Percentiles rank a stretch among this genome's conserved stretches.
Evolutionary conservation across 306 rosid species (phyloP).

Genomic region (Gastrolobium villosum): DNA sequence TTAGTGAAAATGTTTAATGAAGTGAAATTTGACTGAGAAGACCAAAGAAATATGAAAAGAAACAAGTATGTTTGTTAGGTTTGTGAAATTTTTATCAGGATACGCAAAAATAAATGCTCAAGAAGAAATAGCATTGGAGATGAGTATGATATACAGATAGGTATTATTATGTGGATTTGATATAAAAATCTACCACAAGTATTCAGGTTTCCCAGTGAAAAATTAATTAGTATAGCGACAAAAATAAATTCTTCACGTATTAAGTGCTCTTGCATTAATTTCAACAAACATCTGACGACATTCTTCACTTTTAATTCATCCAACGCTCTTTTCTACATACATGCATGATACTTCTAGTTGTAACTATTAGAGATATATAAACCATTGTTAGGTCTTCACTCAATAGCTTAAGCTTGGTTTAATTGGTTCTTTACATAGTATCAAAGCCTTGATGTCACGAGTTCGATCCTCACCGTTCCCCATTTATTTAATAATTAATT

Average conservation of each 20-base stretch:
- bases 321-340: constrained; percentile 35
- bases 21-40: constrained; percentile 26
- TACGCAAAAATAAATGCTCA: neutral
- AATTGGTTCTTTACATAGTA: too few relatives aligned
- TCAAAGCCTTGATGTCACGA: too few relatives aligned
- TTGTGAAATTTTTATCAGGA: neutral
- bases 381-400: too few relatives aligned
- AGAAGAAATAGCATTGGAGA: constrained; percentile 35
- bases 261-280: constrained; percentile 38
- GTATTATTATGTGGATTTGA: constrained; percentile 9
- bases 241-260: constrained; percentile 1
- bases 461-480: too few relatives aligned
- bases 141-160: neutral
- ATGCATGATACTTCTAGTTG: constrained; percentile 23
- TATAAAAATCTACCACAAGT: constrained; percentile 25
- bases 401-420: too few relatives aligned
- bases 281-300: constrained; percentile 25
- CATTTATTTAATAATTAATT: too few relatives aligned
- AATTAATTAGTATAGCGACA: constrained; percentile 21
- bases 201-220: neutral
- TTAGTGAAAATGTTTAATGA: neutral
- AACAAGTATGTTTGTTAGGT: constrained; percentile 3
- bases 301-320: constrained; percentile 25
- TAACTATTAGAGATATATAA: constrained; percentile 2
- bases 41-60: constrained; percentile 18